Evolutionary conservation across 129 eudicot species (phyloP).

Genomic region (Helianthus tuberosus): DNA sequence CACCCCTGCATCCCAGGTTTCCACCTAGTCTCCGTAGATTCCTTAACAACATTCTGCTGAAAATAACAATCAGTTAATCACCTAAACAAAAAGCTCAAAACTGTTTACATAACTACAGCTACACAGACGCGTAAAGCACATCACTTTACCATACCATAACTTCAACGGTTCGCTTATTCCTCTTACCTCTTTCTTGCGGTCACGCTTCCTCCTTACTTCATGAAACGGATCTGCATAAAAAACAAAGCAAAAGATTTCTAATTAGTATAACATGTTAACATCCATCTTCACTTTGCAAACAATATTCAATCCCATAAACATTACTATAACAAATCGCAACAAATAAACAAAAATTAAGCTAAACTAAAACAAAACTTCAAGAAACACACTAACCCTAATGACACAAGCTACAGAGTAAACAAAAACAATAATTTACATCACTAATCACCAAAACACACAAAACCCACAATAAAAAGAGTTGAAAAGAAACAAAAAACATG

Average conservation of each 20-base stretch:
- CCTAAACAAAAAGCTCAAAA: not conserved
- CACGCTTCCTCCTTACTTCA: slow-evolving; percentile 88
- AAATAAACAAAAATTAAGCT: slow-evolving; percentile 21
- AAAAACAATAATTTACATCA: not conserved
- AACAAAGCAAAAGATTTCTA: slow-evolving; percentile 26
- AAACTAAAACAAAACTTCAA: slow-evolving; percentile 12
- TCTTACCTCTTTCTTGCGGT: slow-evolving; percentile 79
- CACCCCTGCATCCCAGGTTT: slow-evolving; percentile 74
- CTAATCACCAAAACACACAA: slow-evolving; percentile 18
- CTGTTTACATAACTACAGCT: not conserved
- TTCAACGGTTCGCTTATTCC: not conserved
- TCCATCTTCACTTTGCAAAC: not conserved
- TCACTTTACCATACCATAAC: not conserved
- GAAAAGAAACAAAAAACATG: not conserved
- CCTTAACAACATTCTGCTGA: slow-evolving; percentile 56
- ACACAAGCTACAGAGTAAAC: slow-evolving; percentile 12
- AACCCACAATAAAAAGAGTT: slow-evolving; percentile 19
- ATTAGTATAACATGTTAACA: not conserved
- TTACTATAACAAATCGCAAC: not conserved
- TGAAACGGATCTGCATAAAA: slow-evolving; percentile 75
- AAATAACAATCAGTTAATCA: not conserved
- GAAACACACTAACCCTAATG: slow-evolving; percentile 13
- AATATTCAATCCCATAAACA: slow-evolving; percentile 8
- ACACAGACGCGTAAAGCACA: not conserved
- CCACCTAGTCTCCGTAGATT: slow-evolving; percentile 66